Conservation (phyloP, 495 filamentous ascomycete genomes). For the Penicillium dipodomyicola region DNA sequence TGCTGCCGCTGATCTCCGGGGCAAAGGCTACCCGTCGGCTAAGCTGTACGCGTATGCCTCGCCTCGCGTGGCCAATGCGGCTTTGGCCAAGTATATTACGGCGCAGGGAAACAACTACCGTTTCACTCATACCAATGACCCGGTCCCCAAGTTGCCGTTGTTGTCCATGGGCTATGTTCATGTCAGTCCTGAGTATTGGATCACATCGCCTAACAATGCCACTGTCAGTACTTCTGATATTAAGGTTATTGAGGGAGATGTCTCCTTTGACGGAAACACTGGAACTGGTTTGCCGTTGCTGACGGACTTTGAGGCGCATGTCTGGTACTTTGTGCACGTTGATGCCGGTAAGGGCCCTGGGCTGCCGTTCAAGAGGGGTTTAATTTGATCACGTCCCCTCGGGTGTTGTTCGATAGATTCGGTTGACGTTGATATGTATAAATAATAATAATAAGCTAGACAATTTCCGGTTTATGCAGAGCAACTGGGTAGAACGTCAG, state of each 20-base stretch:
- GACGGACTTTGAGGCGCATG: slow-evolving; percentile 34
- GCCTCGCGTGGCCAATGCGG: slow-evolving; percentile 58
- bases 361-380: slow-evolving; percentile 18
- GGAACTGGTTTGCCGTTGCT: slow-evolving; percentile 28
- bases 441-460: neutral
- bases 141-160: slow-evolving; percentile 61
- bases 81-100: slow-evolving; percentile 53
- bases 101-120: slow-evolving; percentile 57
- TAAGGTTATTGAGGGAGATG: slow-evolving; percentile 28
- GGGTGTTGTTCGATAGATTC: neutral
- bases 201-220: slow-evolving; percentile 35
- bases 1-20: slow-evolving; percentile 56
- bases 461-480: neutral
- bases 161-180: slow-evolving; percentile 55
- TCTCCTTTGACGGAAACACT: slow-evolving; percentile 44
- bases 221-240: slow-evolving; percentile 37
- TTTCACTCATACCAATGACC: slow-evolving; percentile 63
- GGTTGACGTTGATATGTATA: neutral
- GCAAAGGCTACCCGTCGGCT: slow-evolving; percentile 32
- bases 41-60: slow-evolving; percentile 65
- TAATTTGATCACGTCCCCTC: neutral
- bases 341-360: slow-evolving; percentile 29
- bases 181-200: slow-evolving; percentile 63
- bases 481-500: neutral
- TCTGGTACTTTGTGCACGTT: slow-evolving; percentile 45